Base-by-base conservation (phyloP, 441 rosid genomes). In the Melastoma candidum region DNA sequence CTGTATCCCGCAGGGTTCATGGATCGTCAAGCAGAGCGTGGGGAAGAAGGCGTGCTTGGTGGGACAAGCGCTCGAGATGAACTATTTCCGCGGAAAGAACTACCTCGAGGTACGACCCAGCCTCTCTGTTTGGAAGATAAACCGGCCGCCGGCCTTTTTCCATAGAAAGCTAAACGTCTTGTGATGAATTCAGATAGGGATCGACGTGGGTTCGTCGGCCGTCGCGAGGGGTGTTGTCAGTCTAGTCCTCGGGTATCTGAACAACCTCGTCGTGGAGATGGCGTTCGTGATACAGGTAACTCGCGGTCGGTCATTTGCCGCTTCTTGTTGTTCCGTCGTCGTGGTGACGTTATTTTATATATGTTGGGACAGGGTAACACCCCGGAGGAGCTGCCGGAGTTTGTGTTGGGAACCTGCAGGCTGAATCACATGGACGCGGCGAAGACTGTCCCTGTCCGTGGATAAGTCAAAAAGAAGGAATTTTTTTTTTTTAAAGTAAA, bases 1-100 rank as follows among this genome's bases (percentile, higher is more conserved):
- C 36, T 24, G 17, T 6, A 29, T 49, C 36, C 7, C 13, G 49
- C 63, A 85, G 90, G 99, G 97, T 53, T 84, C 99, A 29, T 89
- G 99, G 99, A 81, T 93, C 43, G 97, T 84, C 25, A 93, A 84
- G 82, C 96, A 86, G 60, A 86, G 97, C 63, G 95, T 93, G 55
- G 96, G 97, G 27, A 93, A 89, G 76, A 84, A 85, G 53, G 81
- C 93, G 32, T 78, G 95, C 71, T 72, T 93, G 67, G 58, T 89
- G 6, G 96, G 95, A 50, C 90, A 80, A 44, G 74, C 82, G 47
- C 95, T 93, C 11, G 89, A 83, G 67, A 67, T 75, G 8, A 67
- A 70, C 64, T 89, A 89, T 57, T 77, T 55, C 49, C 80, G 73
- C 0, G 97, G 99, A 26, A 74, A 76, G 54, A 84, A 83, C 61